phyloP scores from a whole-genome alignment of 129 eudicot species.

The Helianthus annuus region DNA sequence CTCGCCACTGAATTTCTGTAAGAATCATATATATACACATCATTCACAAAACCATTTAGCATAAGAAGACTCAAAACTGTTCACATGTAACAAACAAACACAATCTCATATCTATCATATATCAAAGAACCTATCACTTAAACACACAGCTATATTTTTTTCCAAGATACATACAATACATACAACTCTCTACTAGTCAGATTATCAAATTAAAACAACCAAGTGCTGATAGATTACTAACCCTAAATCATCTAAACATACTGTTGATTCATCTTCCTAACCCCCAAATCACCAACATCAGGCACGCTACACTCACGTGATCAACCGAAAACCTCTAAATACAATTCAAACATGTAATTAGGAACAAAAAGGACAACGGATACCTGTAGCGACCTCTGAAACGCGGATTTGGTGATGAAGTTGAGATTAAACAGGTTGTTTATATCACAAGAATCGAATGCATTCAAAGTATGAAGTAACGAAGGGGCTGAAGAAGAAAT shows the following conservation, averaged over 20 bases:
- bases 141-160: neutral
- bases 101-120: neutral
- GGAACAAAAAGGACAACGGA: neutral
- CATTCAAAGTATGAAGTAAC: neutral
- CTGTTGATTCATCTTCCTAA: slow-evolving; percentile 18
- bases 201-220: slow-evolving; percentile 14
- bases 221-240: neutral
- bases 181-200: neutral
- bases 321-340: neutral
- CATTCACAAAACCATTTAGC: neutral
- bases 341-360: neutral
- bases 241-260: slow-evolving; percentile 13
- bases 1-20: neutral
- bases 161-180: neutral
- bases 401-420: slow-evolving; percentile 9
- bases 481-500: slow-evolving; percentile 16
- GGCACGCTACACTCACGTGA: neutral
- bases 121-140: slow-evolving; percentile 9
- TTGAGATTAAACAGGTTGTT: slow-evolving; percentile 8
- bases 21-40: neutral
- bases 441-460: neutral
- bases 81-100: neutral
- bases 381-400: slow-evolving; percentile 15
- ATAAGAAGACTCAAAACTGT: neutral
- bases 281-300: slow-evolving; percentile 25